Base-by-base conservation (phyloP, 345 rosid genomes). In the Lepidium africanum region DNA sequence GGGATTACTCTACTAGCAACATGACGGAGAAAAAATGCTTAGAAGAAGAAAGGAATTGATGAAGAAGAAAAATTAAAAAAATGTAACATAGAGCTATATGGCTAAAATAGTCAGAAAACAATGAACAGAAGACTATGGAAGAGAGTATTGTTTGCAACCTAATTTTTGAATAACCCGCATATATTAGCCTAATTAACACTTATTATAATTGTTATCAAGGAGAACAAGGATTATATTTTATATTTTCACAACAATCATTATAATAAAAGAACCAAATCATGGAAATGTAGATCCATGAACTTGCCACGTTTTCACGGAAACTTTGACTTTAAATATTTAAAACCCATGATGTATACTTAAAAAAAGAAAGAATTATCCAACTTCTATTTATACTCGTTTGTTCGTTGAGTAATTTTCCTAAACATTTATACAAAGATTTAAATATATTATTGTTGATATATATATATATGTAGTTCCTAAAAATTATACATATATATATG, bases 221-320 rank as follows among this genome's bases (percentile, higher is more conserved):
- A 33, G 15, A 19, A 45, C 23, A 39, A 53, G 10, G 30, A 30
- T 39, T 27, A 10, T 5, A 21, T 4, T 37, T 23, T 16, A 5
- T 62, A 5, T 37, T 39, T 21, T n/a, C 12, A 58, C 3, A 17
- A 66, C 19, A 52, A 41, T 11, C 36, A 62, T 2, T 17, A 66
- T 42, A 43, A 67, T 43, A 54, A 21, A 14, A 42, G 9, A 48
- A 59, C 45, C 10, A 21, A 60, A 50, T 60, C 67, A 70, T 60
- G 60, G 5, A 55, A 35, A 36, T 55, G 59, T 35, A 55, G 42
- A 55, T 16, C 42, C 60, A 55, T 55, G 42, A 55, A 6, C 60
- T 36, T 55, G 60, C 15, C 60, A 36, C 42, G 60, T 55, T 55
- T 35, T 10, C 42, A 35, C 10, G n/a, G 4, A 35, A 16, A 14